These are phyloP conservation scores for Erysiphe neolycopersici DNA, from an alignment of 2,329 filamentous ascomycete species.

Conservation along the genomic window DNA sequence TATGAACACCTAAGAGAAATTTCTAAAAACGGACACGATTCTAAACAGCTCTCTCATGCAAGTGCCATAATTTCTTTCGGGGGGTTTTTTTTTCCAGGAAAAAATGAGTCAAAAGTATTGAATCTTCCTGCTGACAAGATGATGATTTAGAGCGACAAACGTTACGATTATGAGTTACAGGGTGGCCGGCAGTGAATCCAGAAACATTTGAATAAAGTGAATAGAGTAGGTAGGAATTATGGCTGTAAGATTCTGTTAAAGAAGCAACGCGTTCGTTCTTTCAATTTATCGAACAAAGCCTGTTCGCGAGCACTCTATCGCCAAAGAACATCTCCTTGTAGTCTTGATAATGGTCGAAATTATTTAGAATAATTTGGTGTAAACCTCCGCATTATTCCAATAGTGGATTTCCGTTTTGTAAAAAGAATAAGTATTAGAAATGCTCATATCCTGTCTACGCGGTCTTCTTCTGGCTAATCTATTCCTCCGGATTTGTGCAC, in stretches of 20 bases:
- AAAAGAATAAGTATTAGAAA: neutral
- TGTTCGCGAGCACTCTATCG: neutral
- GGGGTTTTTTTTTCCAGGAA: neutral
- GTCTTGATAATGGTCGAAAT: neutral
- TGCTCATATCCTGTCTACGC: neutral
- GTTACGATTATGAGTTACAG: neutral
- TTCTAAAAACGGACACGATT: neutral
- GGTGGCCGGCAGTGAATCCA: neutral
- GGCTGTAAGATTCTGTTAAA: neutral
- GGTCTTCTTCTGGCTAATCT: neutral
- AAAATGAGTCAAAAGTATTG: neutral
- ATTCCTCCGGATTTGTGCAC: neutral
- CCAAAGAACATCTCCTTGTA: neutral
- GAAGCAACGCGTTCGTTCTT: neutral
- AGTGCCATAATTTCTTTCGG: neutral
- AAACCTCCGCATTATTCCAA: neutral
- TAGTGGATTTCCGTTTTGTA: too few relatives aligned
- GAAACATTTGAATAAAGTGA: neutral
- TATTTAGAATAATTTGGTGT: neutral
- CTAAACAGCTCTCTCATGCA: neutral
- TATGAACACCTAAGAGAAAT: neutral
- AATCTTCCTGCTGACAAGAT: neutral
- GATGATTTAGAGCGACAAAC: neutral
- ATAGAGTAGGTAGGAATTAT: neutral
- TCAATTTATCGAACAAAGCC: neutral